A percentile compares a stretch with the other conserved stretches of the same genome.
Conservation (phyloP, 169 alveolate species). For the Plasmodium cynomolgi region DNA sequence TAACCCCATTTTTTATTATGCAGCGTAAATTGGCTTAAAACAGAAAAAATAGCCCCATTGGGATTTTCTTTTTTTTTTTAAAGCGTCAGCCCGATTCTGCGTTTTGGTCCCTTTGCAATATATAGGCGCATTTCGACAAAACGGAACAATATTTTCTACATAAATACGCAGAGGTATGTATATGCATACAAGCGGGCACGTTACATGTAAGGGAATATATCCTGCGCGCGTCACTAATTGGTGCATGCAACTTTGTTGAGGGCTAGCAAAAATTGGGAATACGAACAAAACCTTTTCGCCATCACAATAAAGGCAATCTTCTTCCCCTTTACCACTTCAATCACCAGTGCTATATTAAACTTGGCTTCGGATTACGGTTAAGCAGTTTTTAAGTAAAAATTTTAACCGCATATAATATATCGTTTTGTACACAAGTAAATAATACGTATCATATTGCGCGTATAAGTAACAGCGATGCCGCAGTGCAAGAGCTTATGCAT, state of each 20-base stretch:
- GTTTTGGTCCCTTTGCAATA: not conserved
- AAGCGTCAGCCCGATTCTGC: not conserved
- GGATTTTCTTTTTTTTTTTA: not conserved
- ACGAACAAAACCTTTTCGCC: not conserved
- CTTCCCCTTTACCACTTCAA: constrained; percentile 39
- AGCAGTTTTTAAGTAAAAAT: not conserved
- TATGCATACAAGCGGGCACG: not conserved
- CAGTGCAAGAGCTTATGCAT: not conserved
- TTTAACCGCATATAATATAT: not conserved
- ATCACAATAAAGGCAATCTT: not conserved
- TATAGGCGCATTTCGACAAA: not conserved
- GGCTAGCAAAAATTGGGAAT: not conserved
- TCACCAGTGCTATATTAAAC: constrained; percentile 15
- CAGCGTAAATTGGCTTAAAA: not conserved
- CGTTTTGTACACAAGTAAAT: not conserved
- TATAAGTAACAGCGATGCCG: not conserved
- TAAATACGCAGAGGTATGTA: not conserved
- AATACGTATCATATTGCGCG: not conserved
- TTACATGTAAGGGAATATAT: not conserved
- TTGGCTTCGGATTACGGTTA: not conserved
- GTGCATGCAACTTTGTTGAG: not conserved
- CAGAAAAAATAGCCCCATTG: not conserved
- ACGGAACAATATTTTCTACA: not conserved
- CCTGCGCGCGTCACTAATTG: not conserved
- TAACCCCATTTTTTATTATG: not conserved